Percentiles rank a stretch among this genome's conserved stretches.
Conservation (phyloP, 179 eudicot genomes). For the Carnegiea gigantea region DNA sequence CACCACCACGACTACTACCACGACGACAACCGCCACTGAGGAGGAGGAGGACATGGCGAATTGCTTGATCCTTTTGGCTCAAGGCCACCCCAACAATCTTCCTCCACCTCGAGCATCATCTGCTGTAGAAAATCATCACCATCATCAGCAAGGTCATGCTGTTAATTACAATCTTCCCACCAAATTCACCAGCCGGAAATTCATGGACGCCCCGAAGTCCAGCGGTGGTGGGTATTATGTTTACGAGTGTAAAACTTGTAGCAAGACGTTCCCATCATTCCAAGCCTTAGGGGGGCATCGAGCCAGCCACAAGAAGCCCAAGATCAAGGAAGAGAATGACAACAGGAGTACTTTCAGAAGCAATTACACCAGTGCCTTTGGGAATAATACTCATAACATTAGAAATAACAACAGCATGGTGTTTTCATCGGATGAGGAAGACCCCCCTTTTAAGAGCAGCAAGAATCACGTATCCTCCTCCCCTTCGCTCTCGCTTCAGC, state of each 20-base stretch:
- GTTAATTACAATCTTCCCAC: not conserved
- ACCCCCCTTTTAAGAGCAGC: slow-evolving; percentile 26
- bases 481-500: slow-evolving; percentile 43
- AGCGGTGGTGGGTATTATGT: slow-evolving; percentile 42
- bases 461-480: slow-evolving; percentile 7
- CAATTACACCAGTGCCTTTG: slow-evolving; percentile 2
- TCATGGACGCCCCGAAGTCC: slow-evolving; percentile 31
- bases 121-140: not conserved
- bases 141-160: not conserved
- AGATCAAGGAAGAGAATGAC: slow-evolving; percentile 21
- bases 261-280: slow-evolving; percentile 63
- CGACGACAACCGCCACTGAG: slow-evolving; percentile 23
- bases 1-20: slow-evolving; percentile 13
- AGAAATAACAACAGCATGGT: slow-evolving; percentile 17
- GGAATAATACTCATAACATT: not conserved
- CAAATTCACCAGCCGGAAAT: slow-evolving; percentile 39
- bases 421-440: slow-evolving; percentile 46
- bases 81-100: slow-evolving; percentile 24
- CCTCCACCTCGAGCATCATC: not conserved
- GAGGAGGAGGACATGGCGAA: slow-evolving; percentile 79
- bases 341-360: slow-evolving; percentile 4
- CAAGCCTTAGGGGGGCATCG: slow-evolving; percentile 87
- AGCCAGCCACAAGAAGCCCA: slow-evolving; percentile 75
- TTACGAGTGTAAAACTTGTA: slow-evolving; percentile 74
- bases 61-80: slow-evolving; percentile 62